phyloP scores from a whole-genome alignment of 1,139 yeast species.

The Sugiyamaella japonica region DNA sequence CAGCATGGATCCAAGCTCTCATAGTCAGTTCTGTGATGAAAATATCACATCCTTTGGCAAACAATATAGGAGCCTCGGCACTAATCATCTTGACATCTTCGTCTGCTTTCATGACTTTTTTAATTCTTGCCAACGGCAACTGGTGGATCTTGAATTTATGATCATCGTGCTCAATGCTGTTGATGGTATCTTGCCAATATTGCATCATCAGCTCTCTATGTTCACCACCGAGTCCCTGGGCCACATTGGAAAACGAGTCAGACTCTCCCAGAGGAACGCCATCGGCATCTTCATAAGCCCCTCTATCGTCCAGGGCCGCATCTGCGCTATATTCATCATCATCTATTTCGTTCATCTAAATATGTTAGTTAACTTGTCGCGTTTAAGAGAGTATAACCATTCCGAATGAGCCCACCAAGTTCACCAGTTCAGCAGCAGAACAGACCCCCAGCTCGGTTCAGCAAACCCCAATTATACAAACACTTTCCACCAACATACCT shows the following conservation, averaged over 20 bases:
- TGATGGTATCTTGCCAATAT: constrained; percentile 92
- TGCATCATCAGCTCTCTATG: constrained; percentile 88
- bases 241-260: constrained; percentile 73
- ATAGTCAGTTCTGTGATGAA: constrained; percentile 94
- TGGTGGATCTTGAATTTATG: constrained; percentile 94
- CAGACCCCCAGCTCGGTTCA: too few species aligned
- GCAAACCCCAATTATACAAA: not conserved
- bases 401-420: too few species aligned
- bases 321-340: constrained; percentile 16
- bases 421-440: too few species aligned
- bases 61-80: constrained; percentile 95
- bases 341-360: constrained; percentile 11
- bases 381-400: too few species aligned
- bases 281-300: constrained; percentile 23
- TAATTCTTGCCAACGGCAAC: constrained; percentile 89
- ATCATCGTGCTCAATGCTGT: constrained; percentile 83
- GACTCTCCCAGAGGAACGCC: constrained; percentile 20
- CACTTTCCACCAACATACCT: not conserved
- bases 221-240: constrained; percentile 83
- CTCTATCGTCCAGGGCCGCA: constrained; percentile 15
- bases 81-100: constrained; percentile 96
- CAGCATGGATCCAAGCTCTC: constrained; percentile 99
- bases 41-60: constrained; percentile 97
- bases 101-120: constrained; percentile 96
- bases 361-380: too few species aligned